A percentile compares a stretch with the other conserved stretches of the same genome.
Conservation (phyloP, 495 filamentous ascomycete genomes). For the Thozetella sp. region DNA sequence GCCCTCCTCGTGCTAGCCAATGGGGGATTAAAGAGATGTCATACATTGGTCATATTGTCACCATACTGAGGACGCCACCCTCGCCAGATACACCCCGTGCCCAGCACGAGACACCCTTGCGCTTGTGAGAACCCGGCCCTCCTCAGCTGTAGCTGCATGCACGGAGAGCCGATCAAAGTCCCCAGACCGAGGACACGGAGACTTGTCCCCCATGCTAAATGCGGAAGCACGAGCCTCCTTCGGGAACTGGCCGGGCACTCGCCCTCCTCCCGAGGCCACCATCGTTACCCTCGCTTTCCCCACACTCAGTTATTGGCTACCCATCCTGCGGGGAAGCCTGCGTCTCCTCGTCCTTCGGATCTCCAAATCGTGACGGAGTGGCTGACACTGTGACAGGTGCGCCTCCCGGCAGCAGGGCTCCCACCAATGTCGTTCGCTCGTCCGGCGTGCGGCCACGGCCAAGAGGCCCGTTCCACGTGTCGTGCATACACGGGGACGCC, state of each 20-base stretch:
- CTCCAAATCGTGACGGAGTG: neutral
- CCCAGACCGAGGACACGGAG: neutral
- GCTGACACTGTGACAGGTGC: neutral
- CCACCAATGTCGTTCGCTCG: neutral
- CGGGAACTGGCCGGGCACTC: neutral
- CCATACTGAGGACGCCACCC: neutral
- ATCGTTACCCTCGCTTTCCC: neutral
- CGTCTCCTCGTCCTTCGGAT: neutral
- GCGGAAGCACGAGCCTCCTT: neutral
- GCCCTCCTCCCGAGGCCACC: neutral
- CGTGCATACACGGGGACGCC: neutral
- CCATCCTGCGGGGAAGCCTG: neutral
- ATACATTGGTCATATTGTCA: conserved; percentile 18
- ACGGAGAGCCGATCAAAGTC: neutral
- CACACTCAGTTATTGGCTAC: neutral
- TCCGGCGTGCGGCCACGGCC: neutral
- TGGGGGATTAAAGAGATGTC: conserved; percentile 23
- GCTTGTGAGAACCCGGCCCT: neutral
- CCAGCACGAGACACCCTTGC: neutral
- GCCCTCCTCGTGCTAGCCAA: conserved; percentile 11
- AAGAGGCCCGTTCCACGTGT: neutral
- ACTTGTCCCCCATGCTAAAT: neutral
- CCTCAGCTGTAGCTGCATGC: neutral
- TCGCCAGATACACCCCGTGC: neutral
- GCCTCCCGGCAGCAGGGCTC: neutral